Base-by-base conservation (phyloP, 805 yeast species). In the Kodamaea jinghongensis region DNA sequence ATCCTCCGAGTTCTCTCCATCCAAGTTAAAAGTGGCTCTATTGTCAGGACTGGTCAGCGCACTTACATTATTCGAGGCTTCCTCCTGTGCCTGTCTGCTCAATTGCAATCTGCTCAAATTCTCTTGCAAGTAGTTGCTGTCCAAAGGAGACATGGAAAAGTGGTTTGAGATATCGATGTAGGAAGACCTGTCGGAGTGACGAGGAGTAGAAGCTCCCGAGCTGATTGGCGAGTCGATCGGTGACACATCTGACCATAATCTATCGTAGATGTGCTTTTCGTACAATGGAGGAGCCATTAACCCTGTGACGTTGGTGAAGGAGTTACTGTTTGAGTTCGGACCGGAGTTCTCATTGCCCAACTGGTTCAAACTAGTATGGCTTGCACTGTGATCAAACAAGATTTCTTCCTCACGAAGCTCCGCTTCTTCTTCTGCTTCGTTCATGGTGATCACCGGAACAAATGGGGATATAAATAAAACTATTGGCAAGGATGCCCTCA, bases 401-500 rank as follows among this genome's bases (percentile, higher is more conserved):
- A 38, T 28, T n/a, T 33, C 38, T 20, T 38, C 38, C 4, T 20
- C 34, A 4, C n/a, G 20, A 3, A 30, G 35, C 31, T 37, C 35
- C 3, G 8, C 31, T 7, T 52, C 57, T n/a, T 48, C 49, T 11
- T 34, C 42, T 12, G 55, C 61, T 5, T 58, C 65, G 17, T 52
- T 60, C 45, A 59, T 67, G 2, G 83, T 81, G 12, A 77, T 68
- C 12, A 91, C 70, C 1, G 91, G 76, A 4, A 93, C 85, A 58
- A 86, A 85, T 5, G 98, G 97, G 4, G 79, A 72, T 17, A 88
- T 82, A 59, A 83, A 86, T 25, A 87, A 59, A 20, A 73, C 76
- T 3, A 91, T 71, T 0, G 98, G 98, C 46, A 91, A 67, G 0
- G 96, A 83, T 0, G 97, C 97, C 23, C 98, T 71, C 36, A 91